Base-by-base conservation (phyloP, 345 rosid genomes). In the Passiflora organensis region DNA sequence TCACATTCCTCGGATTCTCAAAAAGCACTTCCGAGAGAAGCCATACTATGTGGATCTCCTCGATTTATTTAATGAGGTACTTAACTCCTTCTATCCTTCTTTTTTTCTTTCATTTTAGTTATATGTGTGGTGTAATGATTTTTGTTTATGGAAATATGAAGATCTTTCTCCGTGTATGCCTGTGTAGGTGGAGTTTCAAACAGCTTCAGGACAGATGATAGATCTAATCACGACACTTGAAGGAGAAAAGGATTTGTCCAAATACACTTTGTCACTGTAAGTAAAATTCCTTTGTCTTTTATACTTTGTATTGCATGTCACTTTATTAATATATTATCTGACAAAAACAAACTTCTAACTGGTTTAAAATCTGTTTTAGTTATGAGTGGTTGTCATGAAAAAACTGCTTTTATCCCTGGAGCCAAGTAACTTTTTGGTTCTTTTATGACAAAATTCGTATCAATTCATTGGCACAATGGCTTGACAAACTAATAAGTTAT, bases 1-100 rank as follows among this genome's bases (percentile, higher is more conserved):
- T 62, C 89, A 80, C 69, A 68, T 83, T 68, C 72, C 78, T 48
- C 78, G 89, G 72, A 83, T 83, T 58, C 77, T 80, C 46, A 76
- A 68, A 53, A 83, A 78, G 24, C 78, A 83, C 59, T 83, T 83
- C 59, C 56, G 75, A 37, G 78, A 49, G 5, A 80, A 69, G 74
- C 62, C 82, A 62, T 83, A 63, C 72, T 80, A 80, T 51, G 80
- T 78, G 20, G 82, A 83, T 72, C 80, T 83, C 38, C 61, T 83
- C 56, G 89, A 83, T 65, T 62, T 83, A 65, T 83, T 83, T 59
- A 78, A 76, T 32, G 89, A 83, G 85, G 85, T 80, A 65, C 20
- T 17, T 47, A 20, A 32, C 50, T 24, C 32, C 23, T 5, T 43
- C 14, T 16, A 19, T 49, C 53, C 38, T 2, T 45, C 39, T 34